A percentile compares a stretch with the other conserved stretches of the same genome.
phyloP scores from a whole-genome alignment of 2,329 filamentous ascomycete species.

The Passalora sequoiae region DNA sequence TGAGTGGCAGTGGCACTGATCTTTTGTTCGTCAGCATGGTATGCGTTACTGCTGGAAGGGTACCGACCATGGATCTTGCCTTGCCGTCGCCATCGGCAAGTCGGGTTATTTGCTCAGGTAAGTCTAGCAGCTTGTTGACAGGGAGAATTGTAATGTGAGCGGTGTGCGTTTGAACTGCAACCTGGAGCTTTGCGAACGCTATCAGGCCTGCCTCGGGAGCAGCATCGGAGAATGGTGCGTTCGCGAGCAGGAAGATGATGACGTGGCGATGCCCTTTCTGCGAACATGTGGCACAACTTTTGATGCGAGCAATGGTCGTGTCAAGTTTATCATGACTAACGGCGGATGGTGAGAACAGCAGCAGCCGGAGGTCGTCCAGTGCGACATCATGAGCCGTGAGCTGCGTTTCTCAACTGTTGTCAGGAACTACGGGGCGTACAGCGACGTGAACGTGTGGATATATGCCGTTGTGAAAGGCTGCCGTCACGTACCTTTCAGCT shows the following conservation, averaged over 20 bases:
- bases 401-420: slow-evolving; percentile 24
- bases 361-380: slow-evolving; percentile 24
- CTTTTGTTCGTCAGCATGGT: too few species aligned
- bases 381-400: slow-evolving; percentile 38
- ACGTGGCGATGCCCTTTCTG: slow-evolving; percentile 23
- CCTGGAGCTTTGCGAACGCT: slow-evolving; percentile 29
- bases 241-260: slow-evolving; percentile 31
- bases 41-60: too few species aligned
- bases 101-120: slow-evolving; percentile 25
- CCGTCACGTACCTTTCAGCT: too few species aligned
- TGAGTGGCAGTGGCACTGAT: background rate
- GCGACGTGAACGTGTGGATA: too few species aligned
- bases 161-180: too few species aligned
- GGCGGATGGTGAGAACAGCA: slow-evolving; percentile 31
- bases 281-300: slow-evolving; percentile 29
- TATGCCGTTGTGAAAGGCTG: too few species aligned
- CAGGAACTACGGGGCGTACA: slow-evolving; percentile 1
- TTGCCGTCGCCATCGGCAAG: too few species aligned
- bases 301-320: slow-evolving; percentile 29
- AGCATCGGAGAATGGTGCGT: slow-evolving; percentile 17
- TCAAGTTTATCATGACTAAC: slow-evolving; percentile 17
- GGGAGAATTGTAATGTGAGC: too few species aligned
- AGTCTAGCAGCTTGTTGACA: slow-evolving; percentile 17
- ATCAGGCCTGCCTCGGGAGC: slow-evolving; percentile 13
- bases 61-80: too few species aligned